These are phyloP conservation scores for Blastobotrys illinoisensis DNA, from an alignment of 1,139 yeast genomes.

Conservation along the genomic window DNA sequence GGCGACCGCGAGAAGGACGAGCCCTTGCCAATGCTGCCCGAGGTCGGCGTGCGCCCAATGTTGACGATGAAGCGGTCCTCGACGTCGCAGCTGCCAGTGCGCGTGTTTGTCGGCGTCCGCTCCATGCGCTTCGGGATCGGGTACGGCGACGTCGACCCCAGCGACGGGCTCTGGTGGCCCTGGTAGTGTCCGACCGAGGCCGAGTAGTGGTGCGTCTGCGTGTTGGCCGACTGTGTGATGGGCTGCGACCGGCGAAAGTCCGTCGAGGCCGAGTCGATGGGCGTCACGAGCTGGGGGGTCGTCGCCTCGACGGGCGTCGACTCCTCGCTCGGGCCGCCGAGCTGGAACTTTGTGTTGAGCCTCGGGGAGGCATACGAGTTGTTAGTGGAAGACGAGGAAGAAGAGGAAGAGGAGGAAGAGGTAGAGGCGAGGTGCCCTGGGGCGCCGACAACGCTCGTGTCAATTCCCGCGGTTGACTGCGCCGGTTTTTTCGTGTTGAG, in stretches of 20 bases:
- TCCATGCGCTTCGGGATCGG: slow-evolving; percentile 5
- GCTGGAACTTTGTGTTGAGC: slow-evolving; percentile 4
- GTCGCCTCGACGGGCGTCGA: slow-evolving; percentile 6
- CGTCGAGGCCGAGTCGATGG: slow-evolving; percentile 1
- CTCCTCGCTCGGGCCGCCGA: slow-evolving; percentile 11
- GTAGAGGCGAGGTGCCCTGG: not conserved
- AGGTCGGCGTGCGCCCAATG: slow-evolving; percentile 9
- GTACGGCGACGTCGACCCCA: not conserved
- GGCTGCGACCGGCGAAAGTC: slow-evolving; percentile 1
- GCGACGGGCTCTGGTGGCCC: not conserved
- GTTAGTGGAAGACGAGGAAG: not conserved
- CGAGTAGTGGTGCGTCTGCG: slow-evolving; percentile 1
- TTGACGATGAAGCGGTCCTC: slow-evolving; percentile 25
- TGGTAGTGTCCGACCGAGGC: not conserved
- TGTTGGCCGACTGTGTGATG: slow-evolving; percentile 4
- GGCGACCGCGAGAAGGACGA: slow-evolving; percentile 21
- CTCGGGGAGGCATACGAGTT: slow-evolving; percentile 5
- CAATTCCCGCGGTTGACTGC: not conserved
- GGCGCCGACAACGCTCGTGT: not conserved
- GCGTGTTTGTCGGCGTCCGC: slow-evolving; percentile 2
- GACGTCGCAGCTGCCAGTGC: slow-evolving; percentile 11
- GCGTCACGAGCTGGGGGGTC: slow-evolving; percentile 1
- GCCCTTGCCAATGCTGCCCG: not conserved
- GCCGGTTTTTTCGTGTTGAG: slow-evolving; percentile 5
- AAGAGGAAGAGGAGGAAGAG: slow-evolving; percentile 2